These are phyloP conservation scores for Clavariopsis aquatica DNA, from an alignment of 495 filamentous ascomycete species.

Conservation along the genomic window DNA sequence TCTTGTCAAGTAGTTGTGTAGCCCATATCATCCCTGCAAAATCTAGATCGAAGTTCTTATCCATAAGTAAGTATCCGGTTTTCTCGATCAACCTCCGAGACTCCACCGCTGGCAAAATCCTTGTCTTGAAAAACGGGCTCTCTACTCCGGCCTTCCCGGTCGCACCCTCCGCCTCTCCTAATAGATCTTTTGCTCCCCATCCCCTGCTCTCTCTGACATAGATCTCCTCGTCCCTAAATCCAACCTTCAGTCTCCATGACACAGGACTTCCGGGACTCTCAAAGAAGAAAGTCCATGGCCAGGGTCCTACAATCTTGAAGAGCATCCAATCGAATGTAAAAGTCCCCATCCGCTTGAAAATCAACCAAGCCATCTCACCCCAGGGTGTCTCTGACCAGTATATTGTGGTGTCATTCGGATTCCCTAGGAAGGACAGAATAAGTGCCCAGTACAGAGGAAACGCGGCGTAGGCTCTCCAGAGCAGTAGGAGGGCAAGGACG, in stretches of 20 bases:
- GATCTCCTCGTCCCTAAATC: conserved; percentile 71
- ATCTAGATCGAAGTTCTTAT: conserved; percentile 78
- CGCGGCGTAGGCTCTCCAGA: conserved; percentile 61
- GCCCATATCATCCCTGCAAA: conserved; percentile 73
- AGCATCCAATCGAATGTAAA: conserved; percentile 74
- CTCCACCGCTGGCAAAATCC: conserved; percentile 63
- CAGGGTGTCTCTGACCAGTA: conserved; percentile 50
- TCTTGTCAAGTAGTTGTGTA: conserved; percentile 62
- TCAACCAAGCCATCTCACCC: conserved; percentile 51
- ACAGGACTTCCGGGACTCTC: conserved; percentile 55
- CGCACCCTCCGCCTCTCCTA: conserved; percentile 43
- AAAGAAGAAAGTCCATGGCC: conserved; percentile 72
- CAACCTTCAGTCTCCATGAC: conserved; percentile 67
- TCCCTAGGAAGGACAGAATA: conserved; percentile 40
- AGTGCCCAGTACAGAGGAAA: conserved; percentile 67
- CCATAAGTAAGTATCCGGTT: conserved; percentile 78
- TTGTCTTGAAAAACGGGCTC: conserved; percentile 49
- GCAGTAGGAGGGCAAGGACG: conserved; percentile 58
- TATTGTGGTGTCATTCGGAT: conserved; percentile 32
- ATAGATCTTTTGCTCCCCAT: conserved; percentile 53
- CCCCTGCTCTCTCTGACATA: conserved; percentile 69
- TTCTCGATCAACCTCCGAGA: conserved; percentile 62
- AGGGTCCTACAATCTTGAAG: conserved; percentile 65
- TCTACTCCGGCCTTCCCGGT: conserved; percentile 36
- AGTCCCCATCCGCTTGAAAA: conserved; percentile 56